Evolutionary conservation across 2,329 filamentous ascomycete genomes (phyloP).

Genomic region (Aspergillus piperis): DNA sequence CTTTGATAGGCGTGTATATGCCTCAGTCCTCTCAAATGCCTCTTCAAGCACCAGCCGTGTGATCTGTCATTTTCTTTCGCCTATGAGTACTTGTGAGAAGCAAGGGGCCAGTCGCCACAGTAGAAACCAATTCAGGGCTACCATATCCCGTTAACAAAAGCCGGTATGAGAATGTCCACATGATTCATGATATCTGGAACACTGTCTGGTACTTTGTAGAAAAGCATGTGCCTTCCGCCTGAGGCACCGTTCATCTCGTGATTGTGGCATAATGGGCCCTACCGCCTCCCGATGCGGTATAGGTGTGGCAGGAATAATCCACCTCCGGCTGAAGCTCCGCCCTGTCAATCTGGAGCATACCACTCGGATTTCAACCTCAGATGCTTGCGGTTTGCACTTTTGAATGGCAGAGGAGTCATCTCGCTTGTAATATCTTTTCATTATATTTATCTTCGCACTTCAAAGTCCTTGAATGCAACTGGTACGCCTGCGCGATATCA

Average conservation of each 20-base stretch:
- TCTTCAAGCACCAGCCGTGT: not conserved
- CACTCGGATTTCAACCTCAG: not conserved
- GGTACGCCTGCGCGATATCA: not conserved
- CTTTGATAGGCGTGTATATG: not conserved
- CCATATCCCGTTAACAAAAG: too few species aligned
- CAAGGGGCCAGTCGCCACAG: not conserved
- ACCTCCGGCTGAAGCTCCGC: not conserved
- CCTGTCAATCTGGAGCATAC: not conserved
- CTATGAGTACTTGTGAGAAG: not conserved
- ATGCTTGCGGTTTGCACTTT: not conserved
- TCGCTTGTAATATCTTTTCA: not conserved
- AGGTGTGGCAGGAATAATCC: not conserved
- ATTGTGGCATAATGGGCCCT: too few species aligned
- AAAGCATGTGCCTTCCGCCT: too few species aligned
- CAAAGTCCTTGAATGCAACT: not conserved
- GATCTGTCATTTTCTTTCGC: not conserved
- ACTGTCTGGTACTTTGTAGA: too few species aligned
- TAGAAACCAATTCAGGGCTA: too few species aligned
- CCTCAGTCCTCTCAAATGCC: not conserved
- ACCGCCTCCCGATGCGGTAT: not conserved
- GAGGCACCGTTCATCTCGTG: too few species aligned
- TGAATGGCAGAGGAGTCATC: too few species aligned
- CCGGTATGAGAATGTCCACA: too few species aligned
- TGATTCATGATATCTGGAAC: too few species aligned
- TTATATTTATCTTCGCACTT: too few species aligned